These are phyloP conservation scores for Sedum album DNA, from an alignment of 164 flowering plant species.

Conservation along the genomic window DNA sequence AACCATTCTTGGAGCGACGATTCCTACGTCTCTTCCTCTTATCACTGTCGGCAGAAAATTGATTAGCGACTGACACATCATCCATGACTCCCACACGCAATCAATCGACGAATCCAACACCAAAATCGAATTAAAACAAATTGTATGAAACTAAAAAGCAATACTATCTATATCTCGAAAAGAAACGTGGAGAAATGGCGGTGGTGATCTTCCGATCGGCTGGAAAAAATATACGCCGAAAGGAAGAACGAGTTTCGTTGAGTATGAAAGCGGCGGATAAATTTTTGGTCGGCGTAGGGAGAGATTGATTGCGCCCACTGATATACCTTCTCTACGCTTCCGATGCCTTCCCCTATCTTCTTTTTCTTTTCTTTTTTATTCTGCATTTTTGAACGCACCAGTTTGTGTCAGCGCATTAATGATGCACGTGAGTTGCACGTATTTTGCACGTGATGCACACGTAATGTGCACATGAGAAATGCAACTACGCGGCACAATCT, in stretches of 20 bases:
- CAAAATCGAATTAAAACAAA: background rate
- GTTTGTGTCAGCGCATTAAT: too few species aligned
- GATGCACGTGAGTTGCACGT: too few species aligned
- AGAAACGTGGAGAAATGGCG: background rate
- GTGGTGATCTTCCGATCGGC: background rate
- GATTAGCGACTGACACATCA: background rate
- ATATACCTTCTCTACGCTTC: background rate
- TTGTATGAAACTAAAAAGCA: background rate
- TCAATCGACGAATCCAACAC: background rate
- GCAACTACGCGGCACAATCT: too few species aligned
- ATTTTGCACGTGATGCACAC: too few species aligned
- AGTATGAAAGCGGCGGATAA: background rate
- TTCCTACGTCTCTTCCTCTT: conserved; percentile 71
- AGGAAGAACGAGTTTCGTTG: background rate
- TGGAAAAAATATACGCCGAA: conserved; percentile 5
- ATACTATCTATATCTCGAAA: background rate
- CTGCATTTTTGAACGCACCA: too few species aligned
- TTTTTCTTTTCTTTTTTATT: too few species aligned
- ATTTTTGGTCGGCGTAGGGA: background rate
- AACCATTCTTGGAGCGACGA: conserved; percentile 48
- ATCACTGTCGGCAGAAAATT: conserved; percentile 30
- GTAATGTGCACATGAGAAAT: too few species aligned
- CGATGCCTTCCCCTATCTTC: background rate
- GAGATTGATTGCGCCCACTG: background rate
- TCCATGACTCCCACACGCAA: background rate